phyloP scores from a whole-genome alignment of 1,139 yeast genomes.

The Pichia sp. region DNA sequence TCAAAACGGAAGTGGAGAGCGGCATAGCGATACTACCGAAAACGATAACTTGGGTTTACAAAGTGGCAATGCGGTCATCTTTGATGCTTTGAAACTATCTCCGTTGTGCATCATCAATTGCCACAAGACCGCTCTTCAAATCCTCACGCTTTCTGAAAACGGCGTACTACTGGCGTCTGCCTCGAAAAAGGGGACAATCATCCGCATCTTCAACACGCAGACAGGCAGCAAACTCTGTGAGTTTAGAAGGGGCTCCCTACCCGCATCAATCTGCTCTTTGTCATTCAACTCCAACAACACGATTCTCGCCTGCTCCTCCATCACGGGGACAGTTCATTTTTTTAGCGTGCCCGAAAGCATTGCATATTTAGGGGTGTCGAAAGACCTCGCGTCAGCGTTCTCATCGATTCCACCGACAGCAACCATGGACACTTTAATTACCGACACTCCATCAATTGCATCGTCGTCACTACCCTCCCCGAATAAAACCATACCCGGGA shows the following conservation, averaged over 20 bases:
- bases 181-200: conserved; percentile 66
- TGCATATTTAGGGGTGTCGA: conserved; percentile 6
- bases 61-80: conserved; percentile 39
- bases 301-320: conserved; percentile 62
- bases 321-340: conserved; percentile 65
- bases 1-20: neutral
- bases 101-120: conserved; percentile 59
- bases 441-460: neutral
- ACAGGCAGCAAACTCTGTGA: conserved; percentile 41
- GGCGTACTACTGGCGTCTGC: conserved; percentile 62
- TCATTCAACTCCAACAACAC: conserved; percentile 48
- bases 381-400: neutral
- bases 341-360: conserved; percentile 39
- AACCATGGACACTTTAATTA: neutral
- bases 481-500: too few species aligned
- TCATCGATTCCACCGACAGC: neutral
- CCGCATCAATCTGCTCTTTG: conserved; percentile 51
- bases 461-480: neutral
- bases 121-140: conserved; percentile 49
- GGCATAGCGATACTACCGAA: neutral
- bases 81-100: conserved; percentile 53
- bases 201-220: conserved; percentile 46
- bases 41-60: neutral
- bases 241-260: conserved; percentile 66
- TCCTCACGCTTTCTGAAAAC: conserved; percentile 46